phyloP scores from a whole-genome alignment of 176 grass and related monocot species.

The Carex scoparia region DNA sequence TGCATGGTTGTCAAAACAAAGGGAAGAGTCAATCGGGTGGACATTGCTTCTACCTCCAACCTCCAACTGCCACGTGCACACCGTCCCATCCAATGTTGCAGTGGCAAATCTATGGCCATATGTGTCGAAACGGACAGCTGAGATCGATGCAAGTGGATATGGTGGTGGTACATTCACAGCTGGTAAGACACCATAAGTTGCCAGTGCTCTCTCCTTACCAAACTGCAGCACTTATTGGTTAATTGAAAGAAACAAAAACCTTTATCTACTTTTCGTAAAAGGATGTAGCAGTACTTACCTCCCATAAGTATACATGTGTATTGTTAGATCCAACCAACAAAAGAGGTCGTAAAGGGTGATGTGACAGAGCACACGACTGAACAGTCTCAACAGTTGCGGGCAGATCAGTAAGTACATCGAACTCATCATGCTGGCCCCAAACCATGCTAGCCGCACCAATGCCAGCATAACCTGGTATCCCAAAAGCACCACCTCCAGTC shows the following conservation, averaged over 20 bases:
- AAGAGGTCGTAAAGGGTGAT: constrained; percentile 36
- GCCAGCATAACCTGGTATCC: constrained; percentile 95
- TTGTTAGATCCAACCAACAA: constrained; percentile 49
- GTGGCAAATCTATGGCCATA: constrained; percentile 91
- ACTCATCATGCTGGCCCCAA: constrained; percentile 42
- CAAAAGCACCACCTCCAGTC: constrained; percentile 91
- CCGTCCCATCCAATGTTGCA: constrained; percentile 81
- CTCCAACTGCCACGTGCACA: constrained; percentile 89
- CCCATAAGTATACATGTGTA: constrained; percentile 46
- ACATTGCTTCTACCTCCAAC: constrained; percentile 89
- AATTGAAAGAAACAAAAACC: constrained; percentile 3
- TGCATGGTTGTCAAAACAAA: constrained; percentile 78
- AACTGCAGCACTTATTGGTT: constrained; percentile 45
- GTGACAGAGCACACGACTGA: constrained; percentile 32
- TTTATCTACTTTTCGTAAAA: neutral
- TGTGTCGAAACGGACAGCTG: constrained; percentile 70
- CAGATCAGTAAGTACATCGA: constrained; percentile 33
- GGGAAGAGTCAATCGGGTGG: constrained; percentile 65
- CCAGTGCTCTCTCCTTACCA: constrained; percentile 78
- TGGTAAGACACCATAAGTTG: constrained; percentile 94
- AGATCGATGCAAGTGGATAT: constrained; percentile 83
- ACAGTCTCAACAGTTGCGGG: constrained; percentile 40
- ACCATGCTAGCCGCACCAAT: constrained; percentile 35
- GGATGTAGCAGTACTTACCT: constrained; percentile 10
- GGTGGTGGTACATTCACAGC: constrained; percentile 73